phyloP scores from a whole-genome alignment of 371 early-diverging fungal species.

The Saksenaea oblongispora region DNA sequence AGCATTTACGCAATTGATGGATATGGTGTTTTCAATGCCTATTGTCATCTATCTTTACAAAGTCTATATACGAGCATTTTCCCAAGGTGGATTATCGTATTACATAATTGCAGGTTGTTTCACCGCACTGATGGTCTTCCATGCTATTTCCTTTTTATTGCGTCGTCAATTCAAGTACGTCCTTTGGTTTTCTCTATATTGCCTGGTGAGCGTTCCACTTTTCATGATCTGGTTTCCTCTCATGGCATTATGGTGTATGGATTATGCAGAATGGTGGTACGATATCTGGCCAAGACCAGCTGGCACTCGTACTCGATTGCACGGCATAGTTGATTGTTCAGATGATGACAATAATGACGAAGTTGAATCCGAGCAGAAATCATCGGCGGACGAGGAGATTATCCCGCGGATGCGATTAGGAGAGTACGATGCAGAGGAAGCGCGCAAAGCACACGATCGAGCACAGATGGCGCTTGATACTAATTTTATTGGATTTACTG shows the following conservation, averaged over 20 bases:
- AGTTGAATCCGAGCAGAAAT: slow-evolving; percentile 5
- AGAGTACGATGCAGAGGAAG: slow-evolving; percentile 39
- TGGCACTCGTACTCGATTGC: slow-evolving; percentile 21
- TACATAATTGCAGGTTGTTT: slow-evolving; percentile 39
- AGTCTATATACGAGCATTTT: neutral
- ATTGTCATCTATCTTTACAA: slow-evolving; percentile 35
- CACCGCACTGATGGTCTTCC: slow-evolving; percentile 29
- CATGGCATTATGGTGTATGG: slow-evolving; percentile 39
- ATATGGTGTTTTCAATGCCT: slow-evolving; percentile 42
- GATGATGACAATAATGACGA: slow-evolving; percentile 7
- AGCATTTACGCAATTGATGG: slow-evolving; percentile 35
- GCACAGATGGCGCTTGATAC: slow-evolving; percentile 40
- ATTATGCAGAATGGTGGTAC: slow-evolving; percentile 45
- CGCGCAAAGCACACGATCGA: slow-evolving; percentile 27
- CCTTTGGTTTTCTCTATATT: slow-evolving; percentile 45
- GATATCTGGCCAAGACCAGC: slow-evolving; percentile 39
- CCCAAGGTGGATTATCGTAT: neutral
- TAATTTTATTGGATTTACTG: slow-evolving; percentile 44
- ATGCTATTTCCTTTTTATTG: slow-evolving; percentile 42
- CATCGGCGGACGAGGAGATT: neutral
- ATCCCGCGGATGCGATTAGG: slow-evolving; percentile 35
- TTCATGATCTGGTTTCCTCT: slow-evolving; percentile 48
- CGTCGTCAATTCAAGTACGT: slow-evolving; percentile 47
- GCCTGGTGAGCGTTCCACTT: slow-evolving; percentile 37
- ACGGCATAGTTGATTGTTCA: slow-evolving; percentile 40